A percentile compares a stretch with the other conserved stretches of the same genome.
Conservation (phyloP, 805 yeast genomes). For the Jamesozyma lodderae region DNA sequence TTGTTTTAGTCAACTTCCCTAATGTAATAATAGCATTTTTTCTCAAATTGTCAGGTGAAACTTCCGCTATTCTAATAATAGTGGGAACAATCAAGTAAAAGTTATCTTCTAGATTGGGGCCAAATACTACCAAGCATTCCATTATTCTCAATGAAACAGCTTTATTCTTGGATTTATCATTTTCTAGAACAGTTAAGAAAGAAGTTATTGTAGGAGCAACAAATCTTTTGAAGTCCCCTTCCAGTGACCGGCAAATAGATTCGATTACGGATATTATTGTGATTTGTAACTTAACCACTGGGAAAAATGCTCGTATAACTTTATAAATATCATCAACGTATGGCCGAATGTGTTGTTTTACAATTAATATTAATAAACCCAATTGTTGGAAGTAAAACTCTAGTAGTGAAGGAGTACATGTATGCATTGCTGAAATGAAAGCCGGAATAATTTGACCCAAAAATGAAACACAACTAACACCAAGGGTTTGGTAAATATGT, state of each 20-base stretch:
- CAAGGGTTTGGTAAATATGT: constrained; percentile 78
- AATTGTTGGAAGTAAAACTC: constrained; percentile 82
- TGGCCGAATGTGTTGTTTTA: constrained; percentile 82
- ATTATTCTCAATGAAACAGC: constrained; percentile 60
- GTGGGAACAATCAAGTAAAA: constrained; percentile 75
- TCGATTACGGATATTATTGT: constrained; percentile 72
- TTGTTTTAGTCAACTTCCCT: constrained; percentile 62
- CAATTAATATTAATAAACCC: constrained; percentile 66
- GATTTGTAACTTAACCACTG: constrained; percentile 49
- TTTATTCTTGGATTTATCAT: constrained; percentile 49
- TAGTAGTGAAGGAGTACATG: constrained; percentile 62
- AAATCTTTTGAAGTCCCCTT: constrained; percentile 81
- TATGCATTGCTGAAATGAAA: constrained; percentile 67
- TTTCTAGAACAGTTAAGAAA: constrained; percentile 62
- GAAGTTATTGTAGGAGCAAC: constrained; percentile 66
- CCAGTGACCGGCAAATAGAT: constrained; percentile 71
- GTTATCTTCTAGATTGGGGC: constrained; percentile 76
- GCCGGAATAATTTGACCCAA: constrained; percentile 81
- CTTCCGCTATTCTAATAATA: constrained; percentile 67
- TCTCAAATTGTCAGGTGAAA: constrained; percentile 45
- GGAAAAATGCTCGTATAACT: constrained; percentile 62
- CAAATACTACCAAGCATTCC: constrained; percentile 76
- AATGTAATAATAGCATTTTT: constrained; percentile 69
- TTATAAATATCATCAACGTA: constrained; percentile 62
- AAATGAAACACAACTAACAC: constrained; percentile 78